These are phyloP conservation scores for Leccinum fibrillosum DNA, from an alignment of 768 basidiomycete genomes.

Conservation along the genomic window DNA sequence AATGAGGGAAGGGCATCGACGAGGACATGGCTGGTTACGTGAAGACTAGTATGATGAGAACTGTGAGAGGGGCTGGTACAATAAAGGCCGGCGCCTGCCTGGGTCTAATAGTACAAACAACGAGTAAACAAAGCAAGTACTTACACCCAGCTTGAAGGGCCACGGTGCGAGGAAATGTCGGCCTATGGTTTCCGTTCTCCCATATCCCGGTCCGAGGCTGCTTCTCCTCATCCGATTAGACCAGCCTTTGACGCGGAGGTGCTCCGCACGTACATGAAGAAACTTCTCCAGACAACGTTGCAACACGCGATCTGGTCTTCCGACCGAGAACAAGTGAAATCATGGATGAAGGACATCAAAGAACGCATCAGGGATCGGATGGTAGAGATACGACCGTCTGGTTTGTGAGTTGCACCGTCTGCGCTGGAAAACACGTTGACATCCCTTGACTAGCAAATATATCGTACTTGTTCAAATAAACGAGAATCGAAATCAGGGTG, in stretches of 20 bases:
- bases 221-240: conserved; percentile 46
- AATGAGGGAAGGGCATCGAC: conserved; percentile 59
- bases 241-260: conserved; percentile 67
- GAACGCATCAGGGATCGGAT: conserved; percentile 84
- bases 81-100: not conserved
- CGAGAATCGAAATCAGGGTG: conserved; percentile 83
- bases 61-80: not conserved
- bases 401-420: conserved; percentile 59
- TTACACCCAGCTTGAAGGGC: not conserved
- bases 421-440: conserved; percentile 13
- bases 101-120: conserved; percentile 18
- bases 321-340: conserved; percentile 67
- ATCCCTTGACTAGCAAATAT: conserved; percentile 60
- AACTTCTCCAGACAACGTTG: conserved; percentile 68
- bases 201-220: conserved; percentile 56
- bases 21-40: conserved; percentile 46
- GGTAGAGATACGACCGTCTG: conserved; percentile 76
- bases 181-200: conserved; percentile 53
- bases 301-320: conserved; percentile 62
- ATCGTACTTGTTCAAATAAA: conserved; percentile 82
- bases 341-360: conserved; percentile 81
- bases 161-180: conserved; percentile 19
- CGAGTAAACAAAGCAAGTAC: conserved; percentile 23
- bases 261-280: conserved; percentile 78
- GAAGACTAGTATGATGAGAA: not conserved